Evolutionary conservation across 139 green algal genomes (phyloP), one percentile per base, ranked within the genome.

Genomic region (Chlamydomonas incerta): DNA sequence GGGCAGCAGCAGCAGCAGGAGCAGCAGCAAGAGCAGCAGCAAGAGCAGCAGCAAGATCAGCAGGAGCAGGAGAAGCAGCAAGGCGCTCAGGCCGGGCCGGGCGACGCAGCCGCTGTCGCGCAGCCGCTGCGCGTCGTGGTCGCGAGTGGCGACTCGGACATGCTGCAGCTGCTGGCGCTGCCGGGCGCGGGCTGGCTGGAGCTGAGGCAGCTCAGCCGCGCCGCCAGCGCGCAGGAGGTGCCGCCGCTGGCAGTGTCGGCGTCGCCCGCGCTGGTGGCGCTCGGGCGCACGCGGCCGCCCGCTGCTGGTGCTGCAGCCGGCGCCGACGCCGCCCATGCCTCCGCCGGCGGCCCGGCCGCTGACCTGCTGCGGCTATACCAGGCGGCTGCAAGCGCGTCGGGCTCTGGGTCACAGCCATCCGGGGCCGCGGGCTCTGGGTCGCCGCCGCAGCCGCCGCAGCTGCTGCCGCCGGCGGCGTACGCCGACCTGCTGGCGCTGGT

Each of bases 131-230:
- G 60, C 20, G 76, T 74, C 46, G 65, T 84, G 66, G 50, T 85
- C 0, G 80, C 69, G 33, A 80, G 52, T 26, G 80, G 52, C 17
- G 80, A 86, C 28, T 35, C n/a, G 0, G 80, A 86, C 69, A 86
- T 86, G 80, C 66, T 80, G 68, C 80, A 86, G 52, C 67, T 86
- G n/a, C 80, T 86, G 50, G 28, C 47, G 0, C 33, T 29, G 4
- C 52, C 37, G 3, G 34, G 55, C 0, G 68, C 28, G 17, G 18
- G 21, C 68, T 86, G 80, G 80, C 55, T 86, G 52, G 68, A 86
- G 80, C 33, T 86, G 55, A 50, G 68, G 24, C 68, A 60, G 24
- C 68, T 86, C 5, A 68, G 65, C 66, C 9, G 9, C 9, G 47
- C 66, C 10, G 52, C 79, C n/a, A 52, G 33, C 23, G 62, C 79